Evolutionary conservation across 192 early-diverging fungal species (phyloP), one percentile per base, ranked within the genome.

Genomic region (Gigaspora rosea): DNA sequence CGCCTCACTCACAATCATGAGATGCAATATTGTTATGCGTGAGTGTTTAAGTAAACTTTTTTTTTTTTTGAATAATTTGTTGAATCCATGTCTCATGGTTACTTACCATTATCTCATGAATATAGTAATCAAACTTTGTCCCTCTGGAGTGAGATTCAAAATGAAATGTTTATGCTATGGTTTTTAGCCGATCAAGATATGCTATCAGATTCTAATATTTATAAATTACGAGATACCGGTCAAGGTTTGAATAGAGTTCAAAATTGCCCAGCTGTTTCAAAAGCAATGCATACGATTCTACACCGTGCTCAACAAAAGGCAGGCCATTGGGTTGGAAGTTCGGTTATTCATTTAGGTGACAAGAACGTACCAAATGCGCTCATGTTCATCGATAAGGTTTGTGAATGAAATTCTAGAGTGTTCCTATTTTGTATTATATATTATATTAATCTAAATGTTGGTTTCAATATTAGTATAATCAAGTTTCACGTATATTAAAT

Each of bases 111-210:
- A 27, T 3, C 3, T 15, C 61, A 3, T 47, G 11, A 61, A 22
- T n/a, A 41, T 71, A 76, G 74, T 27, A 87, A 91, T 47, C 98
- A 99, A 84, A 96, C 96, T 22, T 86, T 99, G 62, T 89, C 94
- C 11, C 85, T 99, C 36, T 99, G 98, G 97, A 88, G 96, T 16
- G 96, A 99, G 81, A 92, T 99, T 76, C 84, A 95, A 50, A 92
- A 98, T 84, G 96, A 98, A 79, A 98, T 98, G 95, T 99, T 98
- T 80, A 93, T 89, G 86, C 90, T 99, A 15, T 99, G 97, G 97
- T 86, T 85, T 63, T 80, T 96, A 20, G 90, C 98, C 7, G 98
- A 99, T 83, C 64, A 86, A 46, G 98, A 99, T 77, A 82, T 99
- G 81, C 82, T 99, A 66, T 75, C 80, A 11, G 67, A 77, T 27